A percentile compares a stretch with the other conserved stretches of the same genome.
phyloP scores from a whole-genome alignment of 306 rosid species.

The Corylus avellana region DNA sequence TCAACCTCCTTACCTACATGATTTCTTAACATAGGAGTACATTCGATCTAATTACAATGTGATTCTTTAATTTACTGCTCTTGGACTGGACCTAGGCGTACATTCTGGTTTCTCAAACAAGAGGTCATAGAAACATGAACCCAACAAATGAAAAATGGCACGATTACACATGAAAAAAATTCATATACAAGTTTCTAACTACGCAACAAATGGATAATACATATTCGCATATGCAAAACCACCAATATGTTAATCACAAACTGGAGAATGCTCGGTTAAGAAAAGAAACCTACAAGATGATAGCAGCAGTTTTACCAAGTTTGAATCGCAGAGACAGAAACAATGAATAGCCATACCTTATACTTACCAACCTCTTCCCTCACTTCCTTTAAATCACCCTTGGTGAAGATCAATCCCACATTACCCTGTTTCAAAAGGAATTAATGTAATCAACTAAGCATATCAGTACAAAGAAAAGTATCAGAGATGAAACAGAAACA shows the following conservation, averaged over 20 bases:
- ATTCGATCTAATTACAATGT: no score
- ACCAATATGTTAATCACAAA: neutral
- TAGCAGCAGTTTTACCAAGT: neutral
- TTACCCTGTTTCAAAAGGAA: conserved; percentile 39
- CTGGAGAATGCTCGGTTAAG: neutral
- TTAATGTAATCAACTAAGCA: neutral
- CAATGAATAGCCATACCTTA: conserved; percentile 35
- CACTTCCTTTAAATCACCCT: conserved; percentile 65
- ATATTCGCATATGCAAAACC: neutral
- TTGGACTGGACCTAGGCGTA: neutral
- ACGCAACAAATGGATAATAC: neutral
- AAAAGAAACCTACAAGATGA: neutral
- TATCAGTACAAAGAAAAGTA: neutral
- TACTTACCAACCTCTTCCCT: conserved; percentile 59
- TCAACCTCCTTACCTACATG: neutral
- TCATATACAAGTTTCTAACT: neutral
- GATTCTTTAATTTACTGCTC: neutral
- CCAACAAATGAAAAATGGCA: neutral
- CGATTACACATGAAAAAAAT: neutral
- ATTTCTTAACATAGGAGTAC: no score
- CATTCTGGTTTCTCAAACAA: neutral
- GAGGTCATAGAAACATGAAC: neutral
- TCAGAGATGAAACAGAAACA: neutral
- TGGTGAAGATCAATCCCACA: conserved; percentile 60
- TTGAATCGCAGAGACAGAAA: neutral